Conservation (phyloP, 768 basidiomycete genomes). For the Calocybe indica region DNA sequence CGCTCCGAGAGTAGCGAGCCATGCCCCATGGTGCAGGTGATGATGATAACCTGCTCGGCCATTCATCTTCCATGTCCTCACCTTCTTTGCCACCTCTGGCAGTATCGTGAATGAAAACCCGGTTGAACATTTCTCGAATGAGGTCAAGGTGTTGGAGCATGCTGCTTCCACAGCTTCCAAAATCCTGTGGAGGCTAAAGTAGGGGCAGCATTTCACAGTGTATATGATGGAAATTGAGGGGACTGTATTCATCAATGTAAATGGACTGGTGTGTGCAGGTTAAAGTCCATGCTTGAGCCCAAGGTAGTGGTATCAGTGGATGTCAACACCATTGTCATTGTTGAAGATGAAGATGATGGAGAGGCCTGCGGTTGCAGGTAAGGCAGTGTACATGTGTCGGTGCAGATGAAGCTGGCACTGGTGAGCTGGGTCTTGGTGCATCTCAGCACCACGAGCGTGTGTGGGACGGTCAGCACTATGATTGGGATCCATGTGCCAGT, state of each 20-base stretch:
- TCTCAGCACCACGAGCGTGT: constrained; percentile 7
- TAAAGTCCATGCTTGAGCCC: too few relatives aligned
- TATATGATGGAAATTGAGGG: too few relatives aligned
- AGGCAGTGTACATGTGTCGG: constrained; percentile 2
- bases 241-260: too few relatives aligned
- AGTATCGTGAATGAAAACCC: constrained; percentile 97
- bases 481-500: constrained; percentile 15
- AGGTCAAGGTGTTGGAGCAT: constrained; percentile 92
- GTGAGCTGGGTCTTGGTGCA: constrained; percentile 10
- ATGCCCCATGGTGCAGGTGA: too few relatives aligned
- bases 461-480: constrained; percentile 2
- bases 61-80: constrained; percentile 90
- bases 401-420: constrained; percentile 13
- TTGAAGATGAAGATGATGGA: constrained; percentile 1
- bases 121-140: constrained; percentile 88
- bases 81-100: constrained; percentile 95
- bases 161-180: constrained; percentile 97
- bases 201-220: too few relatives aligned
- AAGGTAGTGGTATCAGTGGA: too few relatives aligned
- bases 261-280: constrained; percentile 14
- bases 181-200: too few relatives aligned
- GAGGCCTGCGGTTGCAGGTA: not conserved
- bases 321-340: constrained; percentile 2
- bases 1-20: too few relatives aligned
- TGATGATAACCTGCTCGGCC: too few relatives aligned